These are phyloP conservation scores for Blastocrithidia nonstop DNA, from an alignment of 208 protist species.

Conservation along the genomic window DNA sequence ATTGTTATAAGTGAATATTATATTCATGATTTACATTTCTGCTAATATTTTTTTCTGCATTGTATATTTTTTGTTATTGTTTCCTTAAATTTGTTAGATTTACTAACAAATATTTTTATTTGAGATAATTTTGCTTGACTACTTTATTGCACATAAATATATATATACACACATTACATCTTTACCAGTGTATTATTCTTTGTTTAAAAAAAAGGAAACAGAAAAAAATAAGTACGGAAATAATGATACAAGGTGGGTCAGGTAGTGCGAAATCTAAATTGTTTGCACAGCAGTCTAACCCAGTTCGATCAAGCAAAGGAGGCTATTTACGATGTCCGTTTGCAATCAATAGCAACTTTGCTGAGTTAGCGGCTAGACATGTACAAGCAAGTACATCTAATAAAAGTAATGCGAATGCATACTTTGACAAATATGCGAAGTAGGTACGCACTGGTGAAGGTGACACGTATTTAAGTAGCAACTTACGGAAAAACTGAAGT, in stretches of 20 bases:
- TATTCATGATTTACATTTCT: too few species aligned
- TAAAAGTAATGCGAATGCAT: background rate
- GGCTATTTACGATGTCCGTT: slow-evolving; percentile 66
- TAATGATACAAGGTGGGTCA: too few species aligned
- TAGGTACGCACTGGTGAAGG: background rate
- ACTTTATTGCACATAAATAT: too few species aligned
- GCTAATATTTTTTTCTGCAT: slow-evolving; percentile 4
- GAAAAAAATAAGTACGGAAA: too few species aligned
- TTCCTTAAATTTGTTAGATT: background rate
- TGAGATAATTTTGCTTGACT: too few species aligned
- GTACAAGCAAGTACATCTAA: slow-evolving; percentile 6
- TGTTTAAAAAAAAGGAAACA: background rate
- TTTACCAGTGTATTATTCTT: background rate
- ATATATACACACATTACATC: slow-evolving; percentile 2
- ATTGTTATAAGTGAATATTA: too few species aligned
- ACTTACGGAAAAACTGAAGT: background rate
- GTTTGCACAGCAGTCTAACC: slow-evolving; percentile 10
- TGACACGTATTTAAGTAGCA: slow-evolving; percentile 4
- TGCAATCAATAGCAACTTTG: slow-evolving; percentile 23
- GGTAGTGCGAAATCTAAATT: too few species aligned
- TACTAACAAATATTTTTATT: background rate
- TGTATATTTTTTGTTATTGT: background rate
- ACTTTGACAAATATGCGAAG: too few species aligned
- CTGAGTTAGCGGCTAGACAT: slow-evolving; percentile 22
- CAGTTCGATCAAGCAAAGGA: slow-evolving; percentile 36